Base-by-base conservation (phyloP, 2,329 filamentous ascomycete genomes). In the Scorias spongiosa region DNA sequence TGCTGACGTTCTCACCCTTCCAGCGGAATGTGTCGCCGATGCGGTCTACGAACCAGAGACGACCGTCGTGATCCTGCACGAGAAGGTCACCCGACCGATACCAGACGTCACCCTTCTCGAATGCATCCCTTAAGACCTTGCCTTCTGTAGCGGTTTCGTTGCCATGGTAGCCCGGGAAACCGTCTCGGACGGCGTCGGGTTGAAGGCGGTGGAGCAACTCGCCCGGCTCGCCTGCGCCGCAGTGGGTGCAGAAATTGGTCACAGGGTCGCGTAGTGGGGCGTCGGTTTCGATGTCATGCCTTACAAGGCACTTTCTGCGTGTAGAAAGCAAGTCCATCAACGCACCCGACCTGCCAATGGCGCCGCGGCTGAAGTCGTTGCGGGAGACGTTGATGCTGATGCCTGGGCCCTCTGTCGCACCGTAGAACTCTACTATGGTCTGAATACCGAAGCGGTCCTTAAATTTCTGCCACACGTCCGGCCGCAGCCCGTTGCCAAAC, bases 1-100 rank as follows among this genome's bases (percentile, higher is more conserved):
- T 65, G 39, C 49, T 54, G 7, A 65, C 62, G 46, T 64, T 65
- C 47, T 62, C 59, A 42, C 43, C 9, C 66, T 91, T 85, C 81
- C 81, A 86, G 41, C 81, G 75, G 65, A 81, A 86, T 0, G 81
- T 85, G 56, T 86, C 81, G 44, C 81, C 81, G 48, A 86, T 80
- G 40, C 81, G 78, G 63, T 94, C 87, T 45, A 79, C 76, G 65
- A 94, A 94, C 66, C 73, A 91, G 59, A 79, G 74, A 2, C 79
- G 69, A 5, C 85, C 84, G 45, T 91, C 78, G 1, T 49, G 46
- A 50, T 87, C 81, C 65, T 72, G 75, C n/a, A 78, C 71, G 29
- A 91, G 65, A 14, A 91, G 71, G 55, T 94, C 87, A n/a, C 87
- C 87, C 0, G 84, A 81, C 18, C 85, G 77, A 68, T 87, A 93